Conservation (phyloP, 139 green algal genomes). For the Deuterostichococcus epilithicus region DNA sequence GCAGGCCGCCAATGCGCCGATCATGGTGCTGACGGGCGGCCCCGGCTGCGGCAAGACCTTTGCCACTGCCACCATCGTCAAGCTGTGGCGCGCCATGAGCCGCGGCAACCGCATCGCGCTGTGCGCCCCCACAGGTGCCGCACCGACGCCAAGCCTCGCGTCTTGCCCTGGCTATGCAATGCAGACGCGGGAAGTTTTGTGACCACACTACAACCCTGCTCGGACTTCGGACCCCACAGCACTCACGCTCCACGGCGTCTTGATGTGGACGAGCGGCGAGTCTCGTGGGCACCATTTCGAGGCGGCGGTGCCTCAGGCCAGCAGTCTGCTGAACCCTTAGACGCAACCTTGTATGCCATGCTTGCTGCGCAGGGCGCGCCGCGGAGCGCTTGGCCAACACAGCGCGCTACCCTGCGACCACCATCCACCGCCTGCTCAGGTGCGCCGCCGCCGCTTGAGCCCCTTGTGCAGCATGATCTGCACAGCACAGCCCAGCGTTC, state of each 20-base stretch:
- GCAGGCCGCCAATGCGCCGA: constrained; percentile 32
- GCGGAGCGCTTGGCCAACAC: constrained; percentile 51
- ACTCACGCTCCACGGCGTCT: too few relatives aligned
- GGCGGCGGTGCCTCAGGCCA: too few relatives aligned
- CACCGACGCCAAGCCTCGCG: neutral
- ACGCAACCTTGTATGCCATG: too few relatives aligned
- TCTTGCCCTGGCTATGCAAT: neutral
- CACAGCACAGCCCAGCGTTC: too few relatives aligned
- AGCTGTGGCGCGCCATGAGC: constrained; percentile 42
- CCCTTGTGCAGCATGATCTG: too few relatives aligned
- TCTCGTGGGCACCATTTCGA: too few relatives aligned
- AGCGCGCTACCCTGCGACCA: constrained; percentile 30
- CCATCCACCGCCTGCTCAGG: constrained; percentile 69
- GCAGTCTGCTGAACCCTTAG: too few relatives aligned
- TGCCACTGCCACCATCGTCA: constrained; percentile 39
- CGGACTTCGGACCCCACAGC: too few relatives aligned
- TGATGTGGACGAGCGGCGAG: too few relatives aligned
- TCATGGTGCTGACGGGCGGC: constrained; percentile 66
- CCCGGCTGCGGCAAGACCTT: constrained; percentile 73
- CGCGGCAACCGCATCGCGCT: constrained; percentile 39
- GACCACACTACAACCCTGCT: too few relatives aligned
- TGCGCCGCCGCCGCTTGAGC: constrained; percentile 29
- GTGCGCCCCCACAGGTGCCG: constrained; percentile 57
- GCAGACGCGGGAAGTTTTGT: too few relatives aligned
- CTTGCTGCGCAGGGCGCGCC: constrained; percentile 42